Percentiles rank a stretch among this genome's conserved stretches.
phyloP scores from a whole-genome alignment of 768 basidiomycete genomes.

The Tremella fuciformis region DNA sequence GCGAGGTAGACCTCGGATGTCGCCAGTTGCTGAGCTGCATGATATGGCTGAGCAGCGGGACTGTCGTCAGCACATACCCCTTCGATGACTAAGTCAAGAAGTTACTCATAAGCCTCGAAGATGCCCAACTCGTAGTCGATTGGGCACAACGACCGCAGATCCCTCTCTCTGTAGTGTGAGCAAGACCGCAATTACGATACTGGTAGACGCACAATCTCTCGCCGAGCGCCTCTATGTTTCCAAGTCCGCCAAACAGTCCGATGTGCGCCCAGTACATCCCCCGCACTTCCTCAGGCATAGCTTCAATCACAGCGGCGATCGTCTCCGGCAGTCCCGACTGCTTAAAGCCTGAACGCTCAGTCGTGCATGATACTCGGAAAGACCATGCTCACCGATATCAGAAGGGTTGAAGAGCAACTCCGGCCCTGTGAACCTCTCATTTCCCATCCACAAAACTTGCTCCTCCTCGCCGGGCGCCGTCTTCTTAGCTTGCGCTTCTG shows the following conservation, averaged over 20 bases:
- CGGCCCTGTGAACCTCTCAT: conserved; percentile 88
- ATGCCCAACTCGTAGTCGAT: conserved; percentile 71
- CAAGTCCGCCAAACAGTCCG: conserved; percentile 79
- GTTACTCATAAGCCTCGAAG: conserved; percentile 72
- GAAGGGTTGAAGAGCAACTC: conserved; percentile 86
- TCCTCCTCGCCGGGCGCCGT: conserved; percentile 53
- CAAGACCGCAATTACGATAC: neutral
- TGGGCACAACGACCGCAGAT: conserved; percentile 78
- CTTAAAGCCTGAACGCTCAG: conserved; percentile 60
- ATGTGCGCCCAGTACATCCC: conserved; percentile 97
- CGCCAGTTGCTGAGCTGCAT: conserved; percentile 55
- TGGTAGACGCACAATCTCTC: conserved; percentile 66
- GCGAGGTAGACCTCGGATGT: conserved; percentile 59
- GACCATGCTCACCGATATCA: conserved; percentile 67
- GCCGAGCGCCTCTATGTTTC: conserved; percentile 69
- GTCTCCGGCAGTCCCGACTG: conserved; percentile 76
- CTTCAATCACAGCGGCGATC: conserved; percentile 70
- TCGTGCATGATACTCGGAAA: neutral
- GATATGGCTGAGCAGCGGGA: conserved; percentile 40
- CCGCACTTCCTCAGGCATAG: conserved; percentile 73
- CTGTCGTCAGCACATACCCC: conserved; percentile 14
- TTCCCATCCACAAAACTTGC: conserved; percentile 74
- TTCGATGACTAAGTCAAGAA: conserved; percentile 14
- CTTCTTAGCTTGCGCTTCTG: conserved; percentile 19
- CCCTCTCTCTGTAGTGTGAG: conserved; percentile 59